Evolutionary conservation across 805 yeast genomes (phyloP).

Genomic region (Ogataea pini): DNA sequence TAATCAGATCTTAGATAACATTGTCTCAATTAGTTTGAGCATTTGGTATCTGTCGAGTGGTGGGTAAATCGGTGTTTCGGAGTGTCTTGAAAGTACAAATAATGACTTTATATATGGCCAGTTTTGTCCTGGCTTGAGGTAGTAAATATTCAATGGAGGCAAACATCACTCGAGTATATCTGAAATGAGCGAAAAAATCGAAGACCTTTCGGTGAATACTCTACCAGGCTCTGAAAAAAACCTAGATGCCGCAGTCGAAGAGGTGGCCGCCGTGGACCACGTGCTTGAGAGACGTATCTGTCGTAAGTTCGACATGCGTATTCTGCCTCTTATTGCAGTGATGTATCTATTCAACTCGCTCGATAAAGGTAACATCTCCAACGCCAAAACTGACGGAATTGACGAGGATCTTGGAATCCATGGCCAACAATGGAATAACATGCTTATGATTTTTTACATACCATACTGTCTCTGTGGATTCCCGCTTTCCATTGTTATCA

Average conservation of each 20-base stretch:
- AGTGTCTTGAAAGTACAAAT: too few relatives aligned
- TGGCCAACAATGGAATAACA: conserved; percentile 45
- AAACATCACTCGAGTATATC: too few relatives aligned
- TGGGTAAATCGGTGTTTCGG: too few relatives aligned
- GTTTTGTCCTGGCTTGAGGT: too few relatives aligned
- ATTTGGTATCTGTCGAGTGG: too few relatives aligned
- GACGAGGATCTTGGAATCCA: conserved; percentile 42
- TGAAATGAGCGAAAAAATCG: background rate
- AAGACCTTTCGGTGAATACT: background rate
- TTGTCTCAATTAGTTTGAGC: background rate
- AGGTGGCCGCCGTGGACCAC: conserved; percentile 4
- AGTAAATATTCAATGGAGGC: too few relatives aligned
- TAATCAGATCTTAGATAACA: background rate
- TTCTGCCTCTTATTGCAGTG: conserved; percentile 45
- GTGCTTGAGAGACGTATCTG: conserved; percentile 33
- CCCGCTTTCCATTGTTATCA: conserved; percentile 42
- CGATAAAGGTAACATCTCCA: conserved; percentile 50
- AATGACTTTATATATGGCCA: too few relatives aligned
- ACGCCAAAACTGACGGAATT: conserved; percentile 50
- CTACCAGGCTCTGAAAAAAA: background rate
- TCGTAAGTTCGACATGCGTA: conserved; percentile 44
- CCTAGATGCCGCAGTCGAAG: background rate
- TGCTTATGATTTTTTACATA: conserved; percentile 46
- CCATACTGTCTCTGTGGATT: conserved; percentile 48
- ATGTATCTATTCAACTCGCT: conserved; percentile 50